phyloP scores from a whole-genome alignment of 441 rosid species.

The Metrosideros polymorpha region DNA sequence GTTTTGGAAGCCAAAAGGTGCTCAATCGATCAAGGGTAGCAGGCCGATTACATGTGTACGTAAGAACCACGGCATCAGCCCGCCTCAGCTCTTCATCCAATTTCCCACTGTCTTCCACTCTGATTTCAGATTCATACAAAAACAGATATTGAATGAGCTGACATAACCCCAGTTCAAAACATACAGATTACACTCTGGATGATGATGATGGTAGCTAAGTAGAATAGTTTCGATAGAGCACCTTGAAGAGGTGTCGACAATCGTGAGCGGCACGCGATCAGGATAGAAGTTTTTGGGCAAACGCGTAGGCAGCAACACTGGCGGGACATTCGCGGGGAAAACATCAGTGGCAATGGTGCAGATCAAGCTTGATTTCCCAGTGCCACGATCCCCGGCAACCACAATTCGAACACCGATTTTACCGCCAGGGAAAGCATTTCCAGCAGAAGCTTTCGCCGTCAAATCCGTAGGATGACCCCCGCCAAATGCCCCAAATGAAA shows the following conservation, averaged over 20 bases:
- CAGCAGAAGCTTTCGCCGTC: conserved; percentile 44
- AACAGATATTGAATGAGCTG: neutral
- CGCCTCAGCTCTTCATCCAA: conserved; percentile 55
- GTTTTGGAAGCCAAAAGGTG: conserved; percentile 78
- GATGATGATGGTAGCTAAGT: neutral
- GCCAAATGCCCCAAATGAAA: neutral
- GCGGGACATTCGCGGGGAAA: conserved; percentile 63
- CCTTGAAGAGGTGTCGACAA: conserved; percentile 78
- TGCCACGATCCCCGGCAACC: conserved; percentile 84
- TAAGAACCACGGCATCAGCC: conserved; percentile 83
- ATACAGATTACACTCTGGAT: neutral
- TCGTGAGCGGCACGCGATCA: conserved; percentile 69
- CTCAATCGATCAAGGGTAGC: conserved; percentile 58
- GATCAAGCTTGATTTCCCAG: conserved; percentile 95
- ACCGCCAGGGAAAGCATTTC: conserved; percentile 24
- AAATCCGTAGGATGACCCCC: neutral
- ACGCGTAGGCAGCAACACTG: conserved; percentile 72
- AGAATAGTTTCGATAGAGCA: conserved; percentile 1
- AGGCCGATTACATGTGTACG: conserved; percentile 62
- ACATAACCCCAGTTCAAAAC: neutral
- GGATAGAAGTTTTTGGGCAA: conserved; percentile 80
- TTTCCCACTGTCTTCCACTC: conserved; percentile 51
- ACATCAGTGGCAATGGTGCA: conserved; percentile 66
- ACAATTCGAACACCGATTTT: conserved; percentile 62
- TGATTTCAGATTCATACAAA: conserved; percentile 2